Conservation (phyloP, 2,329 filamentous ascomycete genomes). For the Davidsoniella virescens region DNA sequence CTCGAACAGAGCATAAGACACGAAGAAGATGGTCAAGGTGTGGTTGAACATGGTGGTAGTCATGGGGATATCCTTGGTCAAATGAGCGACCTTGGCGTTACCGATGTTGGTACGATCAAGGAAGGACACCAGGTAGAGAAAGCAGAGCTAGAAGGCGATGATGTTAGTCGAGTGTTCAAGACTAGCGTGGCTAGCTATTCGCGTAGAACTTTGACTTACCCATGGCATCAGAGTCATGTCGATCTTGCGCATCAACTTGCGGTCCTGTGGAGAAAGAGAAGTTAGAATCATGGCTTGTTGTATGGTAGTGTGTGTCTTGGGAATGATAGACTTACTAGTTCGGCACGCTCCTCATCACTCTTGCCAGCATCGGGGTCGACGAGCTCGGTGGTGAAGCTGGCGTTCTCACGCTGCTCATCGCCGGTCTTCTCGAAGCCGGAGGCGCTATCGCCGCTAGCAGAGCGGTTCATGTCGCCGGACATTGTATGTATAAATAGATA, state of each 20-base stretch:
- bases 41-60: constrained; percentile 52
- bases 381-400: constrained; percentile 2
- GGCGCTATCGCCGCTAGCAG: constrained; percentile 7
- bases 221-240: constrained; percentile 46
- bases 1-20: constrained; percentile 70
- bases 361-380: constrained; percentile 41
- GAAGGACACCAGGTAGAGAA: constrained; percentile 61
- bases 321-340: constrained; percentile 31
- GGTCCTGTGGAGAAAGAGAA: constrained; percentile 31
- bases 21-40: constrained; percentile 68
- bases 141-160: constrained; percentile 32
- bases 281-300: background rate
- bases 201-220: constrained; percentile 18
- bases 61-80: constrained; percentile 43
- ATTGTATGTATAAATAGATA: background rate
- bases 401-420: constrained; percentile 3
- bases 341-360: constrained; percentile 43
- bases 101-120: constrained; percentile 67
- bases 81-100: constrained; percentile 43
- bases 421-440: constrained; percentile 9
- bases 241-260: constrained; percentile 43
- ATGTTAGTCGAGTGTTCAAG: background rate
- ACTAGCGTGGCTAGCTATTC: background rate
- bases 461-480: constrained; percentile 6
- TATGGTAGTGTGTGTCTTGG: background rate